These are phyloP conservation scores for Pezicula neosporulosa DNA, from an alignment of 2,329 filamentous ascomycete genomes.

Conservation along the genomic window DNA sequence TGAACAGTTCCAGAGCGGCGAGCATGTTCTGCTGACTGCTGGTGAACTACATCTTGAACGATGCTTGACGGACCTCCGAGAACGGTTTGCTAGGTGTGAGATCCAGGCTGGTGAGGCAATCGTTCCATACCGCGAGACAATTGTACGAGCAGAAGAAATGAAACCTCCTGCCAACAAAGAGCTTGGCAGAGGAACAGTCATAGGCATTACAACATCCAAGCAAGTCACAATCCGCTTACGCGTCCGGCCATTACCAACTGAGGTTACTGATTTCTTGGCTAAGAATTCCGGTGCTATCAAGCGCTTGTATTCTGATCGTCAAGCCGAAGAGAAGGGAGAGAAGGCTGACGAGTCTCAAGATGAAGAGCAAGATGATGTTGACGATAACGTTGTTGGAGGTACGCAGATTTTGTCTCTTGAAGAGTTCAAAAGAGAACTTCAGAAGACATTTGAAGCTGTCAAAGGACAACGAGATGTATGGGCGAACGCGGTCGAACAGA, in stretches of 20 bases:
- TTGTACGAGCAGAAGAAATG: constrained; percentile 88
- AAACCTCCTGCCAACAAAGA: constrained; percentile 81
- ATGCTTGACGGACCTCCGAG: constrained; percentile 87
- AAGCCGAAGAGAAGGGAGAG: constrained; percentile 39
- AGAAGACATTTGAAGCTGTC: constrained; percentile 62
- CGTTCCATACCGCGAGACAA: constrained; percentile 92
- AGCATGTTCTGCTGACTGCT: constrained; percentile 92
- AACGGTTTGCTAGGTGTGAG: constrained; percentile 90
- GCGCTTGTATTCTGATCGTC: constrained; percentile 69
- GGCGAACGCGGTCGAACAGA: constrained; percentile 72
- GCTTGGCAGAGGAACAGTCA: constrained; percentile 76
- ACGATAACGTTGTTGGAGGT: constrained; percentile 55
- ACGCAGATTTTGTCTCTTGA: constrained; percentile 62
- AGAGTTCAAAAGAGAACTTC: constrained; percentile 75
- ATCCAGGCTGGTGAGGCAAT: constrained; percentile 93
- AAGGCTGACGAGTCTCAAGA: constrained; percentile 19
- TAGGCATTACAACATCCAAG: constrained; percentile 77
- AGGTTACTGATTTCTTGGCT: constrained; percentile 79
- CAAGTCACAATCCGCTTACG: constrained; percentile 75
- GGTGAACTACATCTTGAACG: constrained; percentile 93
- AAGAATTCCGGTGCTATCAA: constrained; percentile 81
- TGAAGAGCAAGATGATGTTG: constrained; percentile 35
- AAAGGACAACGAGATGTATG: constrained; percentile 75
- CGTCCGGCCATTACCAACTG: constrained; percentile 72
- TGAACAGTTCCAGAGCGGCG: constrained; percentile 86